phyloP scores from a whole-genome alignment of 2,329 filamentous ascomycete species.

The Onygenales sp. region DNA sequence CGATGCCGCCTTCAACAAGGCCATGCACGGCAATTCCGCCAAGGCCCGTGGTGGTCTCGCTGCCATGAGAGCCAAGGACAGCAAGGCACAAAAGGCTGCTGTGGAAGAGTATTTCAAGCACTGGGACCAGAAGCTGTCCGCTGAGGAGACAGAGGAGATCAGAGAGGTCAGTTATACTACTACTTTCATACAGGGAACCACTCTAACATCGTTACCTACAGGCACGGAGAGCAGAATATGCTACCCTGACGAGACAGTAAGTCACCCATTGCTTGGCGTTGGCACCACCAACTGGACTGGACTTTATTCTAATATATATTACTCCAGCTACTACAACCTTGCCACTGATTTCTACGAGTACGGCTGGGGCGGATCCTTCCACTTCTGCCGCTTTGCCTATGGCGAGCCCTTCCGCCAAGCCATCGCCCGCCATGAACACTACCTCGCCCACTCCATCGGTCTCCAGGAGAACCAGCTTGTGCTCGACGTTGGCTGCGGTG shows the following conservation, averaged over 20 bases:
- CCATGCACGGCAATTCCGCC: slow-evolving; percentile 68
- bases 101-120: slow-evolving; percentile 94
- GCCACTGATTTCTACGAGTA: slow-evolving; percentile 97
- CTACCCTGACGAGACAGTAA: slow-evolving; percentile 84
- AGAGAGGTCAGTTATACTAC: slow-evolving; percentile 50
- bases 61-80: slow-evolving; percentile 80
- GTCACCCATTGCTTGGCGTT: slow-evolving; percentile 18
- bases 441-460: slow-evolving; percentile 81
- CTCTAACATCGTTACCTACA: slow-evolving; percentile 26
- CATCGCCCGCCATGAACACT: slow-evolving; percentile 95
- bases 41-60: slow-evolving; percentile 62
- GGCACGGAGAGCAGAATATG: slow-evolving; percentile 79
- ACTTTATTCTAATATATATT: slow-evolving; percentile 6
- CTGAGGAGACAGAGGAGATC: slow-evolving; percentile 71
- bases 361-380: slow-evolving; percentile 92
- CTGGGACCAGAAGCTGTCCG: slow-evolving; percentile 76
- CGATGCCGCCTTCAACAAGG: slow-evolving; percentile 86
- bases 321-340: slow-evolving; percentile 78
- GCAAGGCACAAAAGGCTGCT: slow-evolving; percentile 66
- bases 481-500: slow-evolving; percentile 92
- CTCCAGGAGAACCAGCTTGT: slow-evolving; percentile 82
- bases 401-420: slow-evolving; percentile 84
- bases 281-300: slow-evolving; percentile 4
- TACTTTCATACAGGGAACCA: neutral
- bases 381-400: slow-evolving; percentile 88